Conservation (phyloP, 805 yeast species). For the Maudiozyma barnettii region DNA sequence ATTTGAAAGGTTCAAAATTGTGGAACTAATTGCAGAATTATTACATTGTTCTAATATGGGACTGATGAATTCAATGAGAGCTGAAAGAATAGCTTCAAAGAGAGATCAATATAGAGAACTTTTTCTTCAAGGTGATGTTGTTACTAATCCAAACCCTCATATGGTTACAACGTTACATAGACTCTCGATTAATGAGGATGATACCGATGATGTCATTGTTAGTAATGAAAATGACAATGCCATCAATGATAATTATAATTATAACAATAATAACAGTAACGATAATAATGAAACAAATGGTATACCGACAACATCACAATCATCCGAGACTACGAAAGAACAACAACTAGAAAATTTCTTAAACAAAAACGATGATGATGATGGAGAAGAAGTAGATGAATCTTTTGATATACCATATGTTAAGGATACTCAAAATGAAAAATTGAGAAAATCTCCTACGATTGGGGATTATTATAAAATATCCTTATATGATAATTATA, state of each 20-base stretch:
- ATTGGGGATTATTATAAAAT: constrained; percentile 83
- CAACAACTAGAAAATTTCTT: constrained; percentile 47
- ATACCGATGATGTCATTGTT: background rate
- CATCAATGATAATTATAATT: constrained; percentile 1
- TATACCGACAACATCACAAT: background rate
- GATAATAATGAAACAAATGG: constrained; percentile 1
- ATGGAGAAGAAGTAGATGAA: constrained; percentile 26
- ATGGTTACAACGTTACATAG: background rate
- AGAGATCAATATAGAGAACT: constrained; percentile 55
- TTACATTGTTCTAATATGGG: constrained; percentile 95
- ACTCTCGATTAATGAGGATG: background rate
- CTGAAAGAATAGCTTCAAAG: constrained; percentile 53
- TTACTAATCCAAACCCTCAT: background rate
- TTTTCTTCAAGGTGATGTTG: background rate
- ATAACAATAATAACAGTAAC: background rate
- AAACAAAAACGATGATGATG: constrained; percentile 26
- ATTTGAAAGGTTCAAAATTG: constrained; percentile 78
- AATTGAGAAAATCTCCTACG: constrained; percentile 49
- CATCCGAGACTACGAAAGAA: constrained; percentile 24
- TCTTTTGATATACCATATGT: constrained; percentile 28
- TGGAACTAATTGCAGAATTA: constrained; percentile 86
- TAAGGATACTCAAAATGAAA: constrained; percentile 29
- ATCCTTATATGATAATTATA: constrained; percentile 62
- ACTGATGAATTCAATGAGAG: constrained; percentile 65
- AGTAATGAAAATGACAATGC: background rate